Evolutionary conservation across 305 asterid genomes (phyloP).

Genomic region (Rubia tinctorum): DNA sequence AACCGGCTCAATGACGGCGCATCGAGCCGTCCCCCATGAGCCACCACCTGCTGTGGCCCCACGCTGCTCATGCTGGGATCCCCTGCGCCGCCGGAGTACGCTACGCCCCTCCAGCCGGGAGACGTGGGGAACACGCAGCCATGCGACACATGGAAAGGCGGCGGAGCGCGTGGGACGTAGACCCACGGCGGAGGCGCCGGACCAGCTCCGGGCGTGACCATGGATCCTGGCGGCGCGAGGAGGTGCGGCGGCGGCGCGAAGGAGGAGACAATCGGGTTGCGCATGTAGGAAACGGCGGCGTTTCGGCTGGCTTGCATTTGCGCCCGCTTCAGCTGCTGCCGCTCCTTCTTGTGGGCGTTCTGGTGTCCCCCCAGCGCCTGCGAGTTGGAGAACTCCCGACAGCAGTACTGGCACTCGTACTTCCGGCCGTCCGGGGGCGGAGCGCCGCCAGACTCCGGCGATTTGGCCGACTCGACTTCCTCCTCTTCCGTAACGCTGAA

Average conservation of each 20-base stretch:
- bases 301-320: slow-evolving; percentile 79
- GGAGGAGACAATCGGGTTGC: slow-evolving; percentile 78
- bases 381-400: slow-evolving; percentile 82
- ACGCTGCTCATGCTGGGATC: slow-evolving; percentile 41
- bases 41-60: slow-evolving; percentile 52
- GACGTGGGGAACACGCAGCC: slow-evolving; percentile 57
- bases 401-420: slow-evolving; percentile 92
- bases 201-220: slow-evolving; percentile 27
- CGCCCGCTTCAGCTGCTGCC: slow-evolving; percentile 86
- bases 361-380: slow-evolving; percentile 95
- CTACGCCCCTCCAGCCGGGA: slow-evolving; percentile 31
- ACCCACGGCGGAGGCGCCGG: slow-evolving; percentile 57
- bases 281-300: slow-evolving; percentile 81
- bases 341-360: slow-evolving; percentile 92
- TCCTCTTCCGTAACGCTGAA: slow-evolving; percentile 63
- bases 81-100: slow-evolving; percentile 38
- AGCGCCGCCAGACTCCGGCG: slow-evolving; percentile 48
- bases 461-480: slow-evolving; percentile 41
- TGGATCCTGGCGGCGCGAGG: slow-evolving; percentile 45
- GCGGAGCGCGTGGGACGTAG: slow-evolving; percentile 55
- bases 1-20: slow-evolving; percentile 88
- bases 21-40: slow-evolving; percentile 51
- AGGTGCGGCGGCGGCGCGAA: slow-evolving; percentile 82
- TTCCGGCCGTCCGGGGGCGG: slow-evolving; percentile 63
- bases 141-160: slow-evolving; percentile 68